Conservation (phyloP, 768 basidiomycete genomes). For the Naganishia kalamii region DNA sequence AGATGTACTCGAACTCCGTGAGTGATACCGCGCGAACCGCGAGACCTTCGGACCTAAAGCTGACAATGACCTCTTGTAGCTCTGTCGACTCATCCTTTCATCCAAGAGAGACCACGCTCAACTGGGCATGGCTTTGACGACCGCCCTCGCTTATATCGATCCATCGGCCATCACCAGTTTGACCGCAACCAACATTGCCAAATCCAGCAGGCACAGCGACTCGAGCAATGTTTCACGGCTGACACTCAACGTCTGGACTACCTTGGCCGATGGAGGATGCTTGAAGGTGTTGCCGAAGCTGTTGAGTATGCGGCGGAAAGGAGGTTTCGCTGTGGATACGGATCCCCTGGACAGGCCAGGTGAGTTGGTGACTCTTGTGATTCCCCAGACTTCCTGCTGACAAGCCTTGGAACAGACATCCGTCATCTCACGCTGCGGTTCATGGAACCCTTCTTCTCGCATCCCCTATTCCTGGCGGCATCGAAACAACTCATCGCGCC, state of each 20-base stretch:
- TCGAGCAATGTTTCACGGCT: conserved; percentile 24
- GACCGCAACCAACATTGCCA: neutral
- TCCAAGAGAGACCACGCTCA: conserved; percentile 39
- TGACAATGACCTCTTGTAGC: conserved; percentile 27
- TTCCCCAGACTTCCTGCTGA: neutral
- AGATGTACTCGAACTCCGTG: conserved; percentile 34
- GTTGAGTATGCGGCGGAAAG: conserved; percentile 38
- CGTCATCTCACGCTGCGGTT: conserved; percentile 38
- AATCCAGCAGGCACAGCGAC: conserved; percentile 4
- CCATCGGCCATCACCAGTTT: conserved; percentile 18
- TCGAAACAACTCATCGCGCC: conserved; percentile 35
- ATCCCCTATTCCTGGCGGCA: conserved; percentile 36
- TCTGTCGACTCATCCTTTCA: conserved; percentile 40
- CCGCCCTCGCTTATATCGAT: conserved; percentile 36
- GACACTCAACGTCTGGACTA: conserved; percentile 33
- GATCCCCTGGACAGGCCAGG: conserved; percentile 44
- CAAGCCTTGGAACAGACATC: conserved; percentile 29
- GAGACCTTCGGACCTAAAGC: neutral
- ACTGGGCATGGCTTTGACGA: conserved; percentile 34
- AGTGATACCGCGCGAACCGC: conserved; percentile 9
- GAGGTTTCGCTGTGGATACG: conserved; percentile 28
- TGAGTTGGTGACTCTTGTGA: conserved; percentile 25
- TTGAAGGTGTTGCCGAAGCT: conserved; percentile 39
- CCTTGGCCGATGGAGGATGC: conserved; percentile 37
- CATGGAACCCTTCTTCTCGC: conserved; percentile 35